Evolutionary conservation across 1,139 yeast genomes (phyloP).

Genomic region (Candida tetrigidarum): DNA sequence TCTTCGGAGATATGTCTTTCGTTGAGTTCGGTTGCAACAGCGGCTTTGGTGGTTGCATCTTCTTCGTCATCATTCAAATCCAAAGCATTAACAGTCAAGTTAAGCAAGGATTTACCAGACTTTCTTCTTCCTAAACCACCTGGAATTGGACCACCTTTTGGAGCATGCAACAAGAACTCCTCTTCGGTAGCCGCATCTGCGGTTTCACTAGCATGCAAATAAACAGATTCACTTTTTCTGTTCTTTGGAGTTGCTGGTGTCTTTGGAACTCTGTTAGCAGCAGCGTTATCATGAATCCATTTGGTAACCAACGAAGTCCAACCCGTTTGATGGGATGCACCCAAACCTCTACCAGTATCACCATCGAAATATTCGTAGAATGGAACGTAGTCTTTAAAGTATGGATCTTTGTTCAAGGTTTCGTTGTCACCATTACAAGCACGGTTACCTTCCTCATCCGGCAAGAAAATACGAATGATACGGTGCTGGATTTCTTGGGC

Average conservation of each 20-base stretch:
- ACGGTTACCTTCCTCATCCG: slow-evolving; percentile 71
- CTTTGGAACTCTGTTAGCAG: slow-evolving; percentile 58
- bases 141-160: slow-evolving; percentile 57
- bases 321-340: slow-evolving; percentile 96
- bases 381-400: slow-evolving; percentile 77
- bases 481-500: slow-evolving; percentile 94
- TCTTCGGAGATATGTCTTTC: slow-evolving; percentile 23
- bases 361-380: slow-evolving; percentile 95
- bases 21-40: slow-evolving; percentile 21
- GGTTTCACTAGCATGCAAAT: slow-evolving; percentile 27
- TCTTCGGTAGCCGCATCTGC: slow-evolving; percentile 37
- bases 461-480: slow-evolving; percentile 76
- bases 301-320: slow-evolving; percentile 97
- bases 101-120: slow-evolving; percentile 71
- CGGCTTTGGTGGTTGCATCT: slow-evolving; percentile 22
- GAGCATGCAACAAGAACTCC: slow-evolving; percentile 37
- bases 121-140: slow-evolving; percentile 63
- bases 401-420: slow-evolving; percentile 67
- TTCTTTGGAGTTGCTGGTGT: slow-evolving; percentile 51
- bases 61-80: slow-evolving; percentile 69
- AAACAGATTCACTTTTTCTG: slow-evolving; percentile 30
- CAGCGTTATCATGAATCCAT: slow-evolving; percentile 91
- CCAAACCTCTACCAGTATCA: slow-evolving; percentile 93
- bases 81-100: slow-evolving; percentile 66
- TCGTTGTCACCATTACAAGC: slow-evolving; percentile 80